Conservation (phyloP, 2,329 filamentous ascomycete genomes). For the Xylariaceae sp. region DNA sequence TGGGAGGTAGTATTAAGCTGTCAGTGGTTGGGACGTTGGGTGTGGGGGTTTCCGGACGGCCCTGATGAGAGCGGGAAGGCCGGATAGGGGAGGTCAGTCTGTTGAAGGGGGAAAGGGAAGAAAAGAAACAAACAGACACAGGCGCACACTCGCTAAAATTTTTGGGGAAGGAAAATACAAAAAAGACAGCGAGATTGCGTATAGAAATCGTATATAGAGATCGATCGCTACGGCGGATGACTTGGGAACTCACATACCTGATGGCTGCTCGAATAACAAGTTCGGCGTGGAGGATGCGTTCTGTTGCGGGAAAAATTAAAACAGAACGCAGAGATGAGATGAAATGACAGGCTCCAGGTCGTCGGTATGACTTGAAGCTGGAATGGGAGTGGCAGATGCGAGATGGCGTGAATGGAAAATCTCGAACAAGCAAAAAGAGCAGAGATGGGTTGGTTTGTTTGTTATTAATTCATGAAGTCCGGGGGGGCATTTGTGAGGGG, state of each 20-base stretch:
- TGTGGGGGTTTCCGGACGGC: constrained; percentile 2
- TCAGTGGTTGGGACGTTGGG: constrained; percentile 20
- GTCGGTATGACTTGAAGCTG: constrained; percentile 19
- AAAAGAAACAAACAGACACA: neutral
- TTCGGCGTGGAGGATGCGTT: neutral
- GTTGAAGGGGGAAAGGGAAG: neutral
- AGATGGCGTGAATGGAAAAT: constrained; percentile 28
- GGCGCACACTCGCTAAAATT: no score
- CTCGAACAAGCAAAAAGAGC: constrained; percentile 28
- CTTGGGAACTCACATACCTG: neutral
- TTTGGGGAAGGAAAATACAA: neutral
- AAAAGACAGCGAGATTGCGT: no score
- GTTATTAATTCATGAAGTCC: constrained; percentile 21
- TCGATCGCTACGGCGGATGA: neutral
- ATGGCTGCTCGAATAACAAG: neutral
- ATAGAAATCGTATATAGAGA: no score
- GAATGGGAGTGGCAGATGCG: constrained; percentile 17
- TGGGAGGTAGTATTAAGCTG: constrained; percentile 18
- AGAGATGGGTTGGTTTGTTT: constrained; percentile 29
- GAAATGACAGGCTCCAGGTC: constrained; percentile 11
- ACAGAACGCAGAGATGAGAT: neutral
- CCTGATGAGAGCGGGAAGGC: constrained; percentile 19
- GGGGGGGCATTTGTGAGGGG: constrained; percentile 28
- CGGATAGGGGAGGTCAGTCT: constrained; percentile 14
- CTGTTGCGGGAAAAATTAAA: neutral